Evolutionary conservation across 1,139 yeast genomes (phyloP).

Genomic region (Candida tropicalis): DNA sequence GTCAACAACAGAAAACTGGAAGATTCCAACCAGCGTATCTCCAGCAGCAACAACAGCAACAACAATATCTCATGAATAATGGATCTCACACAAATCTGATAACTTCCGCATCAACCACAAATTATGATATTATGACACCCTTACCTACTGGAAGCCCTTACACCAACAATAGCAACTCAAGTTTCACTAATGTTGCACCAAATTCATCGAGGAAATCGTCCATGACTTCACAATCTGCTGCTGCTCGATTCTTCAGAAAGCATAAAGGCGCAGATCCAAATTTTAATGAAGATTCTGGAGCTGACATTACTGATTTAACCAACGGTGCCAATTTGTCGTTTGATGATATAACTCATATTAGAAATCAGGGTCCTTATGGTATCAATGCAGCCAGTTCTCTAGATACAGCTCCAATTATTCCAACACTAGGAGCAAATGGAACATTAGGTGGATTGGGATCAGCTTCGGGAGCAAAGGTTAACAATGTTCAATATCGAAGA

Average conservation of each 20-base stretch:
- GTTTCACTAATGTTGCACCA: conserved; percentile 6
- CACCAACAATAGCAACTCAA: conserved; percentile 8
- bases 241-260: conserved; percentile 47
- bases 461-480: conserved; percentile 26
- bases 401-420: conserved; percentile 75
- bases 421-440: conserved; percentile 48
- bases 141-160: conserved; percentile 10
- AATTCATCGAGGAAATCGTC: conserved; percentile 40
- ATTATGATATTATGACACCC: conserved; percentile 22
- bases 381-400: conserved; percentile 35
- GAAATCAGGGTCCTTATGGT: conserved; percentile 68
- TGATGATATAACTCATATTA: conserved; percentile 61
- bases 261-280: conserved; percentile 31
- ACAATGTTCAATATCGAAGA: conserved; percentile 65
- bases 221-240: conserved; percentile 41
- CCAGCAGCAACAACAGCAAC: conserved; percentile 18
- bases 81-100: conserved; percentile 14
- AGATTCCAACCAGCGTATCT: conserved; percentile 16
- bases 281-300: conserved; percentile 58
- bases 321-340: conserved; percentile 53
- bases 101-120: conserved; percentile 15
- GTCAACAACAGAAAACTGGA: conserved; percentile 13
- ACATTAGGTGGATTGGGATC: conserved; percentile 10
- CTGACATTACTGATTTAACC: conserved; percentile 45
- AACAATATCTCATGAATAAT: conserved; percentile 10